Conservation (phyloP, 192 early-diverging fungal genomes). For the Funneliformis mosseae region DNA sequence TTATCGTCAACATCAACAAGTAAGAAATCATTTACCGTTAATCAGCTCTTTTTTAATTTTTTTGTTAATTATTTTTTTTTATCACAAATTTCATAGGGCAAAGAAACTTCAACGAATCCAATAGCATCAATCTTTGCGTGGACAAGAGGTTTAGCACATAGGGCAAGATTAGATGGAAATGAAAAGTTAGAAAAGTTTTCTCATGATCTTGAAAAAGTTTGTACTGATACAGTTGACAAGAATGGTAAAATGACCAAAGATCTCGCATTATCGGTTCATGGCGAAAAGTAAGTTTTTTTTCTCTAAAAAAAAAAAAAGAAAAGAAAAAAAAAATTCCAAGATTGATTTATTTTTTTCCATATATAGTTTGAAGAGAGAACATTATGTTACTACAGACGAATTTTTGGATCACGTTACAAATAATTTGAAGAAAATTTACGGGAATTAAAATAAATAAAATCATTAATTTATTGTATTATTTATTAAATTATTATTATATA, state of each 20-base stretch:
- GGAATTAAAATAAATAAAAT: neutral
- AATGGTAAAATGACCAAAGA: slow-evolving; percentile 93
- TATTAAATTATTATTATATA: too few relatives aligned
- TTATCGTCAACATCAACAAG: slow-evolving; percentile 91
- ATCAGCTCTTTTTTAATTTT: neutral
- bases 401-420: neutral
- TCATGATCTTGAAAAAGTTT: slow-evolving; percentile 80
- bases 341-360: neutral
- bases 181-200: slow-evolving; percentile 75
- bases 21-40: neutral
- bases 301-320: neutral
- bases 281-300: slow-evolving; percentile 51
- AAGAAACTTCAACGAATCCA: slow-evolving; percentile 95
- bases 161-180: slow-evolving; percentile 88
- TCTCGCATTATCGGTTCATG: slow-evolving; percentile 91
- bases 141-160: slow-evolving; percentile 92
- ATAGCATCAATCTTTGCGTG: slow-evolving; percentile 96
- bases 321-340: too few relatives aligned
- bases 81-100: slow-evolving; percentile 51
- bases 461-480: too few relatives aligned
- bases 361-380: neutral
- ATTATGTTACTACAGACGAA: neutral
- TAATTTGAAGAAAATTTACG: neutral
- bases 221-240: slow-evolving; percentile 84
- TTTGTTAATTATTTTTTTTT: neutral